Evolutionary conservation across 768 basidiomycete species (phyloP), one percentile per base, ranked within the genome.

Genomic region (Tylopilus rubrobrunneus): DNA sequence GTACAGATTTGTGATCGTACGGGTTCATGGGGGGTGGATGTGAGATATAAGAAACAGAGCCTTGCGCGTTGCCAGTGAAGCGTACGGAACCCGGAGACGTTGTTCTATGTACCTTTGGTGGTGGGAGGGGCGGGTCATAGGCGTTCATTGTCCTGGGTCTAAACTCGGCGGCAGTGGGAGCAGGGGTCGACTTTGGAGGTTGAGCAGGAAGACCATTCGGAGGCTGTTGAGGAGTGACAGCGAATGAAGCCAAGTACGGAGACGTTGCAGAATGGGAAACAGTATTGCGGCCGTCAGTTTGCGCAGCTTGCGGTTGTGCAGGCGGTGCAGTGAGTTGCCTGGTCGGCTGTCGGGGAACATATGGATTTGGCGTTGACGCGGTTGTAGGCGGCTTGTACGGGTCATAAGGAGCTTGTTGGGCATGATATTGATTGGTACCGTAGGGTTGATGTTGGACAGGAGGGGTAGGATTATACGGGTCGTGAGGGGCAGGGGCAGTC

Each of bases 91-190:
- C 61, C 19, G 66, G 66, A 19, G 69, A 71, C 5, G 55, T 28
- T 7, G 62, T 58, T 39, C 66, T 64, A 31, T 60, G 59, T 45
- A 69, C 68, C 53, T 73, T 78, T 17, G 74, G 68, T 1, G 83
- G 76, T 37, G 81, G 81, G 53, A 89, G 79, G 31, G 88, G 87
- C 3, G 88, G 88, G 60, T 90, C 88, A 60, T 89, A 90, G 2
- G 87, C 88, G 58, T 89, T 87, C 14, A 73, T 75, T 33, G 81
- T 68, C 70, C 83, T 87, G 23, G 85, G 85, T 47, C 87, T 77
- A 55, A 73, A 82, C n/a, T 84, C 62, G 28, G 76, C 66, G 2
- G 78, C 69, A 3, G 77, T 68, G 17, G 76, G 73, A 6, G 68
- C 56, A 4, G 76, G 71, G 28, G 75, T 63, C 2, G 49, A 53